Evolutionary conservation across 176 grass and related monocot genomes (phyloP), one percentile per base, ranked within the genome.

Genomic region (Phragmites australis): DNA sequence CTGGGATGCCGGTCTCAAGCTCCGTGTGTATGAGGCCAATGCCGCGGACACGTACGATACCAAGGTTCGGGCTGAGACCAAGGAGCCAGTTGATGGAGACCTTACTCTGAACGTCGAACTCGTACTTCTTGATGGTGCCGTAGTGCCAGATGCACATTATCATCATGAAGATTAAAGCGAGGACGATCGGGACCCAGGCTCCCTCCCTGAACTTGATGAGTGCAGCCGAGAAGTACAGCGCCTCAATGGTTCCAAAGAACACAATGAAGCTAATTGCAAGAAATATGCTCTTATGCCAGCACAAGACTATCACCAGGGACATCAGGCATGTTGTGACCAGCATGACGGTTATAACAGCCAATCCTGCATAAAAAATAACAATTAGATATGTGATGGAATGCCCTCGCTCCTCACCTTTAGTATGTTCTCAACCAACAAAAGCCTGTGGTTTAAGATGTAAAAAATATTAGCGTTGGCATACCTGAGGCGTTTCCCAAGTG

Each of bases 311-410:
- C 89, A 95, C 96, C 29, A 99, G 62, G 9, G 96, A 99, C 96
- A 99, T 99, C 78, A 99, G 73, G 46, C 92, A 95, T 16, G 96
- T 95, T 3, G 96, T 99, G 19, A 99, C 96, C 67, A 99, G 82
- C 96, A 99, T 99, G 37, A 99, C 96, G 0, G 96, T 99, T 89
- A 99, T 95, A 16, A 99, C 96, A 9, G 96, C 96, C 88, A 98
- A 82, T 25, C 96, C 96, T 98, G 79, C 75, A 80, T 27, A 71
- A 19, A 85, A 18, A 87, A 63, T 0, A 15, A 74, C 2, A 3
- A 76, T 9, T 59, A 13, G 6, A 53, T 51, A 65, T 89, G 31
- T 77, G 29, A 70, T 17, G 31, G 46, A 76, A 5, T 45, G 15
- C 54, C 2, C 9, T 59, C 57, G 1, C 15, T 39, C 1, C 1